A percentile compares a stretch with the other conserved stretches of the same genome.
phyloP scores from a whole-genome alignment of 2,329 filamentous ascomycete genomes.

The Hypoxylon sp. region DNA sequence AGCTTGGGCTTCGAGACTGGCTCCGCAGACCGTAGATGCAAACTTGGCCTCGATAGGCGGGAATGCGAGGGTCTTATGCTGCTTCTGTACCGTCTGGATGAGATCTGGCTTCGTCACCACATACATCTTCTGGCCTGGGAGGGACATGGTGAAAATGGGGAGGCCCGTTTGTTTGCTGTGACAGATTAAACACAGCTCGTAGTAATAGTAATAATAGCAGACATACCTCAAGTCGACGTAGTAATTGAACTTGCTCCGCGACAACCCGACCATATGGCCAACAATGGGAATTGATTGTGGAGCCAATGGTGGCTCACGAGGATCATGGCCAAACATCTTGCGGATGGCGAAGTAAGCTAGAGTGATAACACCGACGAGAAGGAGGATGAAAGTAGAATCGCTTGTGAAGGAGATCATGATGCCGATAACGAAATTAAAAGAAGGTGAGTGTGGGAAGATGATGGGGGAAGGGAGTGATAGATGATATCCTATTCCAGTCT shows the following conservation, averaged over 20 bases:
- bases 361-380: neutral
- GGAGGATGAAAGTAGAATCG: neutral
- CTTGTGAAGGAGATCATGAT: neutral
- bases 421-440: too few relatives aligned
- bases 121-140: slow-evolving; percentile 54
- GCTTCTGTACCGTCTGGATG: slow-evolving; percentile 51
- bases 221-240: slow-evolving; percentile 45
- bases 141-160: slow-evolving; percentile 52
- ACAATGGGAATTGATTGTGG: slow-evolving; percentile 45
- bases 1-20: slow-evolving; percentile 42
- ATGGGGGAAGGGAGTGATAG: too few relatives aligned
- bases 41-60: slow-evolving; percentile 50
- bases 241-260: slow-evolving; percentile 45
- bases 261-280: slow-evolving; percentile 46
- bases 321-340: slow-evolving; percentile 40
- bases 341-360: neutral
- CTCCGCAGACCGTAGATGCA: slow-evolving; percentile 43
- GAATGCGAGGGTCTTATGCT: slow-evolving; percentile 49
- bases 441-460: too few relatives aligned
- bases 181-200: neutral
- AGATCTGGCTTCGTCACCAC: slow-evolving; percentile 50
- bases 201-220: neutral
- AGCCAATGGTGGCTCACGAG: slow-evolving; percentile 46
- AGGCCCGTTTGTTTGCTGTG: slow-evolving; percentile 30
- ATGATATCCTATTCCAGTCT: too few relatives aligned